Evolutionary conservation across 441 rosid genomes (phyloP), one percentile per base, ranked within the genome.

Genomic region (Flueggea neowawraea): DNA sequence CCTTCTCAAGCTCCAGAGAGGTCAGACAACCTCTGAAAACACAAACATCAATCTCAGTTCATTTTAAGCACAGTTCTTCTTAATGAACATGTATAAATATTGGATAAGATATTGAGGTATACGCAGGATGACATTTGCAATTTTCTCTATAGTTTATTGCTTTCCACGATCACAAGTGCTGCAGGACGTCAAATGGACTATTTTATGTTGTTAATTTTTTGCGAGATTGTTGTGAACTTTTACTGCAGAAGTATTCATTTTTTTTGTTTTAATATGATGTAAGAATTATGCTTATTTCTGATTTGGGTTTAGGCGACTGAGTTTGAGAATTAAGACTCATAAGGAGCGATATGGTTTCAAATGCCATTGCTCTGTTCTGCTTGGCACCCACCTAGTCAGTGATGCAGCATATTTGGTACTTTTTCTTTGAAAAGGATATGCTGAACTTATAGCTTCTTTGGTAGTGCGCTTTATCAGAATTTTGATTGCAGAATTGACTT

Each of bases 391-490:
- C 10, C 49, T 39, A 32, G 47, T 65, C 12, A 9, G 12, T 31
- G 51, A 70, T 52, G 45, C 12, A 9, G 50, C 50, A 33, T 58
- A 33, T 31, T 58, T 55, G 57, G 48, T 16, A 31, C 47, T 10
- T 60, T 61, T 58, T 28, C 45, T 15, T 54, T 39, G 4, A 51
- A 58, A n/a, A n/a, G n/a, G n/a, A n/a, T n/a, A 56, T 43, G 10
- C 7, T 53, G n/a, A 62, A 48, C 28, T 12, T 22, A 36, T 33
- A 44, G 39, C 56, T 60, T 66, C 51, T 66, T 54, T 44, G 47
- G 43, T 60, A 51, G 56, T 78, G 81, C 73, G 62, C 45, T 69
- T 57, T 64, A 64, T 76, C 71, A 48, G 16, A 47, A 10, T 16
- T 45, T 45, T 47, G n/a, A 62, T 50, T 36, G 44, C 22, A 61